Percentiles rank a stretch among this genome's conserved stretches.
phyloP scores from a whole-genome alignment of 306 rosid species.

The Fagus sylvatica region DNA sequence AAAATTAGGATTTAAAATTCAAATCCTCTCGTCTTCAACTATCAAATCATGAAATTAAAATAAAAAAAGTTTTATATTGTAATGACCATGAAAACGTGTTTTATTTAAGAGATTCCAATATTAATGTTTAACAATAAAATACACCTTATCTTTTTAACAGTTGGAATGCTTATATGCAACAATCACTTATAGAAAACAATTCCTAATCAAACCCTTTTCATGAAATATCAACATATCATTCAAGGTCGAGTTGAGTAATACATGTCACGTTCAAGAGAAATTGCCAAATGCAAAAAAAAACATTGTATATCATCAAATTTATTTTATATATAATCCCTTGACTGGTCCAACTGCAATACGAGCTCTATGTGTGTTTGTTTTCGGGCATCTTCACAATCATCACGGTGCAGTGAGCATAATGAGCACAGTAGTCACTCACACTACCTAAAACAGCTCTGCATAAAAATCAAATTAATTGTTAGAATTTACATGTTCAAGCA shows the following conservation, averaged over 20 bases:
- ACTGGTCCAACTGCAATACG: not conserved
- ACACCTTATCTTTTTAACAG: no score
- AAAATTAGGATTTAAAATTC: no score
- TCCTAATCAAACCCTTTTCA: not conserved
- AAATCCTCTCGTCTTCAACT: no score
- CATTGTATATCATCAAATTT: not conserved
- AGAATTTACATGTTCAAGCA: not conserved
- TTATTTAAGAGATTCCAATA: no score
- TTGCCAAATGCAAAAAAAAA: not conserved
- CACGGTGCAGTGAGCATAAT: slow-evolving; percentile 74
- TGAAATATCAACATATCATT: not conserved
- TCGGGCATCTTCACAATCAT: slow-evolving; percentile 88
- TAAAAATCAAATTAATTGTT: not conserved
- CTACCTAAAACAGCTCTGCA: slow-evolving; percentile 81
- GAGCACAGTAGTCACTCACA: slow-evolving; percentile 83
- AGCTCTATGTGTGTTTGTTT: slow-evolving; percentile 23
- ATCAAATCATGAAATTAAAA: no score
- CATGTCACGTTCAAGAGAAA: no score
- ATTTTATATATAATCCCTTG: not conserved
- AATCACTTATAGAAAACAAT: no score
- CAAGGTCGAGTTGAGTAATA: no score
- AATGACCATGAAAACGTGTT: no score
- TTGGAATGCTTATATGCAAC: no score
- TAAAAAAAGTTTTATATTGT: no score
- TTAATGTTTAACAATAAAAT: no score